Evolutionary conservation across 352 stramenopile species (phyloP), one percentile per base, ranked within the genome.

Genomic region (Thalassiosira oceanica): DNA sequence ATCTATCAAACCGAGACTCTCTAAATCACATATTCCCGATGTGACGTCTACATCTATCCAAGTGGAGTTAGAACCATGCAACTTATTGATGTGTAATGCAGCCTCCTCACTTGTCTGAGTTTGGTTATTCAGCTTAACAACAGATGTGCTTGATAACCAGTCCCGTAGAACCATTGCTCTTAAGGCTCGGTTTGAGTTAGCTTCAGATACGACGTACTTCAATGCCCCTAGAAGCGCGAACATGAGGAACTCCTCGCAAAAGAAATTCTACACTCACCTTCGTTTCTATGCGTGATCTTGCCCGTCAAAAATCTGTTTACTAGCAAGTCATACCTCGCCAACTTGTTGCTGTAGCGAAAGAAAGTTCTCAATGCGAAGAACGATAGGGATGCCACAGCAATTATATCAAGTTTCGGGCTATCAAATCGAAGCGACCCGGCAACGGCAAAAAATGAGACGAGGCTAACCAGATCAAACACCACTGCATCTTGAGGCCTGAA

Each of bases 221-320:
- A 88, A 44, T 21, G 83, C 83, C 21, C 80, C 60, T 13, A 31
- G 28, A n/a, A n/a, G n/a, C n/a, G n/a, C n/a, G n/a, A n/a, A n/a
- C n/a, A n/a, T n/a, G n/a, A n/a, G n/a, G n/a, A n/a, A n/a, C n/a
- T n/a, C n/a, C n/a, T n/a, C n/a, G n/a, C n/a, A n/a, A n/a, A n/a
- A n/a, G n/a, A n/a, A n/a, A n/a, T n/a, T n/a, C n/a, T n/a, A n/a
- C n/a, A n/a, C n/a, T n/a, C n/a, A n/a, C n/a, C n/a, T n/a, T n/a
- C n/a, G 15, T 54, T 49, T 15, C 80, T 69, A 71, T 87, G 74
- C 2, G 72, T 76, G 24, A 92, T 75, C 51, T 90, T 90, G 1
- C 67, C 79, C 7, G 79, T 92, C n/a, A 92, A 66, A 24, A 92
- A 92, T 18, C 72, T 90, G 31, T 91, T 90, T 6, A 92, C 84